Conservation (phyloP, 2,329 filamentous ascomycete genomes). For the Fusarium torreyae region DNA sequence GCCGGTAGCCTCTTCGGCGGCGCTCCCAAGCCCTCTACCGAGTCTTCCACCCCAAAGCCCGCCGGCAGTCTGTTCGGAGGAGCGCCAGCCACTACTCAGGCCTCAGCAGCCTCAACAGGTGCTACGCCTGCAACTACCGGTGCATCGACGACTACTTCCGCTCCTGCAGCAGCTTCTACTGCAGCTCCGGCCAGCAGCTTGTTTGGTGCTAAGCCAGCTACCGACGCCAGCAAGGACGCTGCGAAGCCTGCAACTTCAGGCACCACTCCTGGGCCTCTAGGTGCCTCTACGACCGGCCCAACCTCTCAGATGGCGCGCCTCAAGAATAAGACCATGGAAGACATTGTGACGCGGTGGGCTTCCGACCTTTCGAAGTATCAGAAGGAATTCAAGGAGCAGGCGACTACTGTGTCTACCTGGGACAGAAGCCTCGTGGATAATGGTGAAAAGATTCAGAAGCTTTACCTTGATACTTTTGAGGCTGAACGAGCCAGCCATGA, state of each 20-base stretch:
- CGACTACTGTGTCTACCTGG: slow-evolving; percentile 89
- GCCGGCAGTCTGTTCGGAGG: slow-evolving; percentile 50
- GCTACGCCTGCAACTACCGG: slow-evolving; percentile 48
- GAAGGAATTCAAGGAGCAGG: slow-evolving; percentile 94
- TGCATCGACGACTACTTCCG: slow-evolving; percentile 45
- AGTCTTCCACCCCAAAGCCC: slow-evolving; percentile 45
- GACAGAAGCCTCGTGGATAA: slow-evolving; percentile 94
- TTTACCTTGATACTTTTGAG: slow-evolving; percentile 93
- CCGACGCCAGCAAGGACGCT: slow-evolving; percentile 51
- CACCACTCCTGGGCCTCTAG: slow-evolving; percentile 63
- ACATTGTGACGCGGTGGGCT: slow-evolving; percentile 97
- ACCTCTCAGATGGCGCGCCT: slow-evolving; percentile 88
- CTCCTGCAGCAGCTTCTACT: slow-evolving; percentile 49
- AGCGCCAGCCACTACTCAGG: slow-evolving; percentile 37
- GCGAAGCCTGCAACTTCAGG: slow-evolving; percentile 51
- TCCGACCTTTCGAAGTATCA: slow-evolving; percentile 96
- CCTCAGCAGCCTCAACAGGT: slow-evolving; percentile 43
- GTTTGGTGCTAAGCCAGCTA: slow-evolving; percentile 55
- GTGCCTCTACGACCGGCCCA: slow-evolving; percentile 84
- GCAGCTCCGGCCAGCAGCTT: slow-evolving; percentile 53
- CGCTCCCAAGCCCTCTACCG: slow-evolving; percentile 42
- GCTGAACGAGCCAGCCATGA: slow-evolving; percentile 94
- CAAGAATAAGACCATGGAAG: slow-evolving; percentile 99
- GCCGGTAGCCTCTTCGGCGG: slow-evolving; percentile 48
- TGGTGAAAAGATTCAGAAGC: slow-evolving; percentile 92